Base-by-base conservation (phyloP, 495 filamentous ascomycete genomes). In the Pseudevernia furfuracea region DNA sequence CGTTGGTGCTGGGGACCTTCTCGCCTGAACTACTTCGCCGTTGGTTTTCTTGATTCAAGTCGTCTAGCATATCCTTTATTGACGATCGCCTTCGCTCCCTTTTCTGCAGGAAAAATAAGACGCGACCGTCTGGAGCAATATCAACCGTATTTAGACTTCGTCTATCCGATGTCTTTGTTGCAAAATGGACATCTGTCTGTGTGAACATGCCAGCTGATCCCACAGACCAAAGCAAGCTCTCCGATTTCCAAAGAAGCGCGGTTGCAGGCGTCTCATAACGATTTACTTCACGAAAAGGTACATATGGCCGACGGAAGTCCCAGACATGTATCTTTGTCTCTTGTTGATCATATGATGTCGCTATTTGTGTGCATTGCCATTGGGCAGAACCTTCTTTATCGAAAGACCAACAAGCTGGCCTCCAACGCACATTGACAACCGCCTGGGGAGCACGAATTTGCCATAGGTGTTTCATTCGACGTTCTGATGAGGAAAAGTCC, bases 181-280 rank as follows among this genome's bases (percentile, higher is more conserved):
- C 84, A 77, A 88, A 94, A 30, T 89, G 84, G 43, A 96, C 80
- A 73, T 98, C 93, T 57, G 89, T 91, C 73, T 98, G 94, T 25
- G 86, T 85, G 70, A 98, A 96, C 8, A 84, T 79, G 28, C 90
- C 90, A 46, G 91, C 88, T 43, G 86, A 86, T 9, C 91, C 91
- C 48, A 90, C 92, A 23, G 89, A 92, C 93, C 94, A 98, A 36
- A 98, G 76, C 5, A 96, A 79, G 70, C 96, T 89, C 70, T 92
- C 87, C 49, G 91, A 89, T 71, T 87, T 90, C 95, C 95, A 98
- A 36, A 96, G 81, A 59, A 97, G 75, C 62, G 91, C 89, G 48
- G 84, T 85, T 14, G 91, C 87, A 28, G 87, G 79, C 38, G 73
- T 80, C 43, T 87, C 82, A 69, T 92, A 91, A 53, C 85, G 80